Evolutionary conservation across 2,329 filamentous ascomycete genomes (phyloP), one percentile per base, ranked within the genome.

Genomic region (Alternaria arborescens): DNA sequence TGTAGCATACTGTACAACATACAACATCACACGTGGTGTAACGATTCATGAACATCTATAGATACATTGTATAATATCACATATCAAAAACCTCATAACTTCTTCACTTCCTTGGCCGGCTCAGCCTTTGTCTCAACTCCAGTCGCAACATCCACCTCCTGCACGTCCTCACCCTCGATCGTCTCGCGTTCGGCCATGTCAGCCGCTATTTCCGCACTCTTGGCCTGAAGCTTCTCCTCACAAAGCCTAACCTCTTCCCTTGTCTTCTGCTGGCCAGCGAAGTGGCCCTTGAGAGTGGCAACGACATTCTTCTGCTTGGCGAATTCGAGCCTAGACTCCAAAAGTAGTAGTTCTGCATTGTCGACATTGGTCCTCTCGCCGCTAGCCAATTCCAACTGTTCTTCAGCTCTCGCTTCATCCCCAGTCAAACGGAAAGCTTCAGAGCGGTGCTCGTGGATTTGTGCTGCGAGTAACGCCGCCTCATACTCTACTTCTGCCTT

Each of bases 391-490:
- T 51, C 62, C 1, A 67, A 52, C 6, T 61, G 46, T 1, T 66
- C 43, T 22, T 68, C 59, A 7, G 65, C 63, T 3, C 38, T 61
- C 3, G 26, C 56, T 1, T 52, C 59, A 2, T 71, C 47, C 28
- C 69, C 67, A 3, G 40, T 41, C 0, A 71, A 55, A 2, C 40
- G 41, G 3, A 64, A 62, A 2, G 70, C 66, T 28, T 68, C 70
- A 16, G 63, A 66, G 12, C 60, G 22, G 52, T 72, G 70, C 58
- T 74, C 71, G n/a, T 63, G 52, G 0, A 70, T 66, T 36, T 74
- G 70, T 0, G 71, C 69, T 7, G 69, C 64, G 4, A 73, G 62
- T 1, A 73, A 36, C 1, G 64, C 64, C 3, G 65, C 67, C 6
- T 72, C 62, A 36, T 55, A 41, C 20, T 68, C 42, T 5, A 69